Evolutionary conservation across 2,329 filamentous ascomycete genomes (phyloP).

Genomic region (Diaporthe citriasiana): DNA sequence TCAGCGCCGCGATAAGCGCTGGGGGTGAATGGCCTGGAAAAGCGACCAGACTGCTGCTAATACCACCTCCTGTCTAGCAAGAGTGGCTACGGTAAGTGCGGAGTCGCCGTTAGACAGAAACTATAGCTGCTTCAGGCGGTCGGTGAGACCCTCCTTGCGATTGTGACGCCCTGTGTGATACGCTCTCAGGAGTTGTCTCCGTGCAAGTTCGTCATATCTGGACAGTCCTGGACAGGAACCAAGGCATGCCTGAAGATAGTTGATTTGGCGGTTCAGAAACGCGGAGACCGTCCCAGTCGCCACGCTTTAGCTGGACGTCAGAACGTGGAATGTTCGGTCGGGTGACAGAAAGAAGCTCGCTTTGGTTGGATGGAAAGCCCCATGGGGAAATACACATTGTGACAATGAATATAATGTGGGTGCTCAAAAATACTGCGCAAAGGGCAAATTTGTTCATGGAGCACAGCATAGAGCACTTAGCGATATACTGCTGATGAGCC

Average conservation of each 20-base stretch:
- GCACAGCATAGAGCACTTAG: not conserved
- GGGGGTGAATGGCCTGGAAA: not conserved
- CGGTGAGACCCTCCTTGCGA: not conserved
- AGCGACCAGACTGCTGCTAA: not conserved
- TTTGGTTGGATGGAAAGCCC: slow-evolving; percentile 1
- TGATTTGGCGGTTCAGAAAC: not conserved
- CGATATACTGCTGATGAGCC: slow-evolving; percentile 7
- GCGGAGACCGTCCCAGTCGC: not conserved
- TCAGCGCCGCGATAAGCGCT: not conserved
- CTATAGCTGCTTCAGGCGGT: not conserved
- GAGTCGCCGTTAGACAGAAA: slow-evolving; percentile 4
- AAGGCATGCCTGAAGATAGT: not conserved
- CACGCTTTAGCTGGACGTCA: not conserved
- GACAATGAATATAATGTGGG: not conserved
- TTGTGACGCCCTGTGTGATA: not conserved
- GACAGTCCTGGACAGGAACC: not conserved
- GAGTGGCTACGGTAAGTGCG: not conserved
- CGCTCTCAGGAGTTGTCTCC: not conserved
- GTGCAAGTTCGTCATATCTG: not conserved
- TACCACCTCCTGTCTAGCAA: not conserved
- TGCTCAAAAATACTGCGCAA: not conserved
- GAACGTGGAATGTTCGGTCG: not conserved
- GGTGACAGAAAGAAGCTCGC: not conserved
- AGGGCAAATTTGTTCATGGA: not conserved
- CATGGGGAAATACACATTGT: not conserved